Evolutionary conservation across 2,329 filamentous ascomycete species (phyloP), one percentile per base, ranked within the genome.

Genomic region (Ophiostoma sp.): DNA sequence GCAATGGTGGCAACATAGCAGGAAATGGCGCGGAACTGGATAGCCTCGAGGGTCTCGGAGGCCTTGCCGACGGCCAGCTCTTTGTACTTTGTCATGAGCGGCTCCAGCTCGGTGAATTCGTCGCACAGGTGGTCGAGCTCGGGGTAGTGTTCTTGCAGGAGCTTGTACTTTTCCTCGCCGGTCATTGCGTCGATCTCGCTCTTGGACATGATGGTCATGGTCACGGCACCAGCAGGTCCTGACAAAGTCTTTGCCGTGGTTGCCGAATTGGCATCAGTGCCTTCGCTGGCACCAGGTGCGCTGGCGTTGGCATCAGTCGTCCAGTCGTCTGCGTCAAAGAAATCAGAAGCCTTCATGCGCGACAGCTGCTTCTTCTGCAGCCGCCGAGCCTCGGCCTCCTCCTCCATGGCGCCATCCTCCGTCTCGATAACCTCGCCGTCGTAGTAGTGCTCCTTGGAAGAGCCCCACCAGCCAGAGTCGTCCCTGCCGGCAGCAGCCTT

Each of bases 251-350:
- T 48, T 11, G 67, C 15, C 7, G 27, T 33, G 8, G 15, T 33
- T 5, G 33, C 68, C 4, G 44, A 35, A 23, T 57, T 57, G 20
- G 36, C 27, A 20, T 23, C 31, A 7, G 67, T 2, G 7, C 52
- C 68, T 5, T 77, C 81, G 1, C 81, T 81, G 31, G 83, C 82
- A 20, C 83, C 82, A 20, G 83, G 57, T 2, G 64, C 54, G 23
- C 17, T 41, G 15, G n/a, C 68, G 0, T 62, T 62, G 23, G 57
- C 65, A 10, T 23, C 64, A 35, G 85, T 87, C 52, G 89, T 78
- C 95, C 94, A 98, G 74, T 96, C 93, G 60, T 88, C 86, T 76
- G 96, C 92, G 75, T 98, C 93, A 74, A 98, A 96, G 77, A 97
- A 99, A 77, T 99, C 95, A 54, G 91, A 90, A 74, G 96, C 94